Evolutionary conservation across 176 grass and related monocot genomes (phyloP).

Genomic region (Elymus sibiricus): DNA sequence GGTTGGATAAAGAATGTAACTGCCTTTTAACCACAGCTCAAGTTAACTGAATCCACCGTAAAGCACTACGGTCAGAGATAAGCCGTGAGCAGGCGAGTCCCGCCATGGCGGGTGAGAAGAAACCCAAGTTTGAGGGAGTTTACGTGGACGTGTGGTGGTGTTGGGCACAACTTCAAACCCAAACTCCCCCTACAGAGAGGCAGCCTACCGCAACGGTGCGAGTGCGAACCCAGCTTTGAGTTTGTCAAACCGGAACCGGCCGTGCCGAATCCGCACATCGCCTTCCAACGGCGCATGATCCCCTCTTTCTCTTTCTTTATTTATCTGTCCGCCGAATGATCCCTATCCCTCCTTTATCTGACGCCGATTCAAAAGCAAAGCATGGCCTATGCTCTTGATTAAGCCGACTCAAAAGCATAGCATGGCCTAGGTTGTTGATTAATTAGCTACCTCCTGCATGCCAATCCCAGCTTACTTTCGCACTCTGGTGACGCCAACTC

Average conservation of each 20-base stretch:
- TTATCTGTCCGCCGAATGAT: not conserved
- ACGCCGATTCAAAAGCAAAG: not conserved
- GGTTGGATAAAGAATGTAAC: too few species aligned
- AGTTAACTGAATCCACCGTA: too few species aligned
- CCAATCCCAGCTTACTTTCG: not conserved
- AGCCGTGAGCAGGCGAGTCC: not conserved
- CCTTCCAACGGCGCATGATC: not conserved
- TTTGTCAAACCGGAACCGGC: constrained; percentile 1
- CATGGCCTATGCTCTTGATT: not conserved
- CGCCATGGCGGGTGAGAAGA: not conserved
- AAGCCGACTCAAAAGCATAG: not conserved
- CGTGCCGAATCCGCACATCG: not conserved
- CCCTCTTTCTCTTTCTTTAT: not conserved
- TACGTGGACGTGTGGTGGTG: not conserved
- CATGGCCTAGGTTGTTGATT: too few species aligned
- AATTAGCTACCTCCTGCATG: too few species aligned
- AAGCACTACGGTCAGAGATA: not conserved
- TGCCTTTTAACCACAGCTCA: too few species aligned
- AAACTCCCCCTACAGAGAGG: not conserved
- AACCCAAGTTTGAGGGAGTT: too few species aligned
- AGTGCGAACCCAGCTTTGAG: not conserved
- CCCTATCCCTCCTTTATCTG: not conserved
- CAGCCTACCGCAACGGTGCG: not conserved
- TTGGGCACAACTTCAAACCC: not conserved
- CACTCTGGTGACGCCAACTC: not conserved